A percentile compares a stretch with the other conserved stretches of the same genome.
phyloP scores from a whole-genome alignment of 2,329 filamentous ascomycete genomes.

The Mycosphaerella arachidis region DNA sequence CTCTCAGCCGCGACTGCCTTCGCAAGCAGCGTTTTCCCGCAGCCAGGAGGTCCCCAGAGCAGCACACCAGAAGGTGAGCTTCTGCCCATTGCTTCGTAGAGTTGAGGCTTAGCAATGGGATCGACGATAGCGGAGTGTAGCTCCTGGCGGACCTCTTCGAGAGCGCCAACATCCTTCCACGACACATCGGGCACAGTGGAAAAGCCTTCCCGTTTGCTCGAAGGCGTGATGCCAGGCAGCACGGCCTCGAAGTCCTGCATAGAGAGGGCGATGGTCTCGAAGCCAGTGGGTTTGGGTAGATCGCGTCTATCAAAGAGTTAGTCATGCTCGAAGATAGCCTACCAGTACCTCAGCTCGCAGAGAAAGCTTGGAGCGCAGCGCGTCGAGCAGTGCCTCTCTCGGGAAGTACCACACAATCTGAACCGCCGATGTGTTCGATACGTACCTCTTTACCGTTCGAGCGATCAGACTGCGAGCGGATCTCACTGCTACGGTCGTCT shows the following conservation, averaged over 20 bases:
- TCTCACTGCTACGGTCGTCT: not conserved
- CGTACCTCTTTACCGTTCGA: slow-evolving; percentile 30
- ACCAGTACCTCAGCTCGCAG: no score
- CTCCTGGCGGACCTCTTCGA: slow-evolving; percentile 72
- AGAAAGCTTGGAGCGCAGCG: no score
- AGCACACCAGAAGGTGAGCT: slow-evolving; percentile 79
- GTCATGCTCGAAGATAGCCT: no score
- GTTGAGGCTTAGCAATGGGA: slow-evolving; percentile 76
- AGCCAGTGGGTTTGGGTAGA: slow-evolving; percentile 49
- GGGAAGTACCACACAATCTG: no score
- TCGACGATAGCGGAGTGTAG: slow-evolving; percentile 82
- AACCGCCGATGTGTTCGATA: no score
- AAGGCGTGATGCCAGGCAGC: slow-evolving; percentile 70
- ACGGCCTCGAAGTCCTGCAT: slow-evolving; percentile 70
- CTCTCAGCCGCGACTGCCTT: slow-evolving; percentile 95
- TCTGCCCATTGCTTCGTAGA: slow-evolving; percentile 73
- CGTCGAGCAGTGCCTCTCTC: no score
- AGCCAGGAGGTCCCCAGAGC: slow-evolving; percentile 94
- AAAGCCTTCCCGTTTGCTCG: slow-evolving; percentile 88
- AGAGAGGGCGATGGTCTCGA: slow-evolving; percentile 53
- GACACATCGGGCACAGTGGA: slow-evolving; percentile 89
- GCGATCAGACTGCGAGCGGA: slow-evolving; percentile 35
- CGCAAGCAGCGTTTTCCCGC: slow-evolving; percentile 91
- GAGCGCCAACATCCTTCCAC: slow-evolving; percentile 86
- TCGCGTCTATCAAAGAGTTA: slow-evolving; percentile 32